Evolutionary conservation across 495 filamentous ascomycete species (phyloP).

Genomic region (Penicillium daleae): DNA sequence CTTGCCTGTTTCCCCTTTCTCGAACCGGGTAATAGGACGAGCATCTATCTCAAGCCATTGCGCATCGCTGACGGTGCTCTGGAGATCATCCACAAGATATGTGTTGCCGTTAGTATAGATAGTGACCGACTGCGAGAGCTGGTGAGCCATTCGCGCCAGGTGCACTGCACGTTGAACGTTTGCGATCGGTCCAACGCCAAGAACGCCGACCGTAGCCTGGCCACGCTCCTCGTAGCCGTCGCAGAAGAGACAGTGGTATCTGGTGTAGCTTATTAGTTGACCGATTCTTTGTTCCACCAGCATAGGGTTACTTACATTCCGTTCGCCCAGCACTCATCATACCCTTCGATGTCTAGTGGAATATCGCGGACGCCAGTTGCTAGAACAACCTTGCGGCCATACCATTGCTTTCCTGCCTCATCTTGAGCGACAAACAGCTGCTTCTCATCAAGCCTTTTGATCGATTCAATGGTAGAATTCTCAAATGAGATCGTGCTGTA

Average conservation of each 20-base stretch:
- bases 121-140: not conserved
- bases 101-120: not conserved
- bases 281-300: too few relatives aligned
- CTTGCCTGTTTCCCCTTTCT: not conserved
- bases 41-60: not conserved
- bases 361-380: not conserved
- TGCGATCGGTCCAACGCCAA: not conserved
- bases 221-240: not conserved
- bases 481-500: not conserved
- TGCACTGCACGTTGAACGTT: not conserved
- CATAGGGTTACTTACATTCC: too few relatives aligned
- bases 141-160: not conserved
- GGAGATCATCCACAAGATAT: not conserved
- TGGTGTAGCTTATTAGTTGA: too few relatives aligned
- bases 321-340: not conserved
- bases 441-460: not conserved
- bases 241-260: not conserved
- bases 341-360: not conserved
- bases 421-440: not conserved
- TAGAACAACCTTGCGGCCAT: not conserved
- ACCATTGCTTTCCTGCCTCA: not conserved
- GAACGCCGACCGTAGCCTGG: not conserved
- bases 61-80: too few relatives aligned
- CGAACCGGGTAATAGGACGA: not conserved
- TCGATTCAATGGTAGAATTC: not conserved